phyloP scores from a whole-genome alignment of 371 early-diverging fungal genomes.

The Lichtheimia corymbifera region DNA sequence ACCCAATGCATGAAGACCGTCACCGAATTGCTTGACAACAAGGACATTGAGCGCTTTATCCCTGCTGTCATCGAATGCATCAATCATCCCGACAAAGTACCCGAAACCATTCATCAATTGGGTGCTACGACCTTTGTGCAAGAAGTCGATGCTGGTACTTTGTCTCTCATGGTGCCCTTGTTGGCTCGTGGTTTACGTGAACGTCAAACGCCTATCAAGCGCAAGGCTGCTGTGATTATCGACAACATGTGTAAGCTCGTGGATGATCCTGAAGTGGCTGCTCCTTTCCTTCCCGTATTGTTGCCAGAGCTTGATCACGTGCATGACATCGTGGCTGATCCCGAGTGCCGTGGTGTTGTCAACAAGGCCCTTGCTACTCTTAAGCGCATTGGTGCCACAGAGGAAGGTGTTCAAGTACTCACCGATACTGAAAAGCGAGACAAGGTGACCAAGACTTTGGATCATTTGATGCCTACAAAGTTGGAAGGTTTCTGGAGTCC shows the following conservation, averaged over 20 bases:
- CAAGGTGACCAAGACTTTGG: slow-evolving; percentile 42
- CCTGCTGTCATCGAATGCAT: slow-evolving; percentile 64
- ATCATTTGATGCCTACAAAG: slow-evolving; percentile 38
- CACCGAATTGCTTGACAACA: slow-evolving; percentile 59
- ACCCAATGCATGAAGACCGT: slow-evolving; percentile 53
- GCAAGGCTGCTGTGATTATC: slow-evolving; percentile 82
- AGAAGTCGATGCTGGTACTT: slow-evolving; percentile 76
- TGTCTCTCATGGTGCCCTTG: slow-evolving; percentile 81
- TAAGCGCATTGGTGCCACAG: slow-evolving; percentile 38
- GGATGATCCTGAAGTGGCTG: slow-evolving; percentile 78
- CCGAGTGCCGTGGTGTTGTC: slow-evolving; percentile 74
- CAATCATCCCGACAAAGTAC: slow-evolving; percentile 65
- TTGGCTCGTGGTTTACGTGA: slow-evolving; percentile 74
- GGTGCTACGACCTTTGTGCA: slow-evolving; percentile 76
- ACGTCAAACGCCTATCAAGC: slow-evolving; percentile 64
- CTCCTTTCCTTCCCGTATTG: slow-evolving; percentile 79
- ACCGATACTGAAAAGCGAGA: slow-evolving; percentile 47
- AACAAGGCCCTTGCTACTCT: slow-evolving; percentile 49
- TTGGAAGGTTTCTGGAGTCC: slow-evolving; percentile 28
- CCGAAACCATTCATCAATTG: slow-evolving; percentile 65
- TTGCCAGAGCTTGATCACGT: slow-evolving; percentile 77
- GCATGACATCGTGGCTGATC: slow-evolving; percentile 76
- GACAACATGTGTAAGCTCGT: slow-evolving; percentile 88
- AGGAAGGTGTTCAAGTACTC: slow-evolving; percentile 20
- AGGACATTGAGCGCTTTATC: slow-evolving; percentile 66